Base-by-base conservation (phyloP, 1,284 basidiomycete species). In the Singerocomus rubriflavus region DNA sequence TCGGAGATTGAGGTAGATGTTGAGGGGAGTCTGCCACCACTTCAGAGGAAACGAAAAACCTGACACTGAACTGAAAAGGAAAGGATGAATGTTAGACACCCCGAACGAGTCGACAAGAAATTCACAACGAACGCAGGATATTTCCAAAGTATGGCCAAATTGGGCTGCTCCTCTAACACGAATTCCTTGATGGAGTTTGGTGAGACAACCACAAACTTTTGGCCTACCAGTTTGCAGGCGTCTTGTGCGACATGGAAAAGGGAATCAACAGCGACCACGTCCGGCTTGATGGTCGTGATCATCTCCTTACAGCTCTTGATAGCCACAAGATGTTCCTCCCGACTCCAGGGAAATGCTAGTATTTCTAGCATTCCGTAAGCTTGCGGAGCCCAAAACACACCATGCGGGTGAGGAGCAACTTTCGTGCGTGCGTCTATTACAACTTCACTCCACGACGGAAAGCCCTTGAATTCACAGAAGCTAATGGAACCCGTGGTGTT, bases 21-120 rank as follows among this genome's bases (percentile, higher is more conserved):
- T 57, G 40, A 57, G 14, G 2, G 35, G 50, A 25, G 54, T 34
- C 32, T 55, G 55, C 53, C 53, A 54, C 53, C 53, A 52, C n/a
- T 52, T 21, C 6, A 55, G 51, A 35, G 53, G 53, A 13, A 32
- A 53, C 13, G 43, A 3, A 21, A 35, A 53, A 9, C 39, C 53
- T 2, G 53, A 55, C 4, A 37, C 33, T 1, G 29, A 0, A 2
- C 53, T 54, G 21, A 4, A 4, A 21, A 21, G 21, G 21, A 13
- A 10, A 14, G 30, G 25, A n/a, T 16, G 35, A 11, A 8, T 12
- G 11, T 54, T 2, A 54, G 30, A 26, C 9, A 10, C 13, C 17
- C 5, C 6, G 11, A n/a, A 17, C 9, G 26, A 13, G 14, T 6
- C 1, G 39, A 27, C 2, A 32, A 2, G 31, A 4, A 29, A 14